A percentile compares a stretch with the other conserved stretches of the same genome.
phyloP scores from a whole-genome alignment of 768 basidiomycete species.

The Tylopilus rubrobrunneus region DNA sequence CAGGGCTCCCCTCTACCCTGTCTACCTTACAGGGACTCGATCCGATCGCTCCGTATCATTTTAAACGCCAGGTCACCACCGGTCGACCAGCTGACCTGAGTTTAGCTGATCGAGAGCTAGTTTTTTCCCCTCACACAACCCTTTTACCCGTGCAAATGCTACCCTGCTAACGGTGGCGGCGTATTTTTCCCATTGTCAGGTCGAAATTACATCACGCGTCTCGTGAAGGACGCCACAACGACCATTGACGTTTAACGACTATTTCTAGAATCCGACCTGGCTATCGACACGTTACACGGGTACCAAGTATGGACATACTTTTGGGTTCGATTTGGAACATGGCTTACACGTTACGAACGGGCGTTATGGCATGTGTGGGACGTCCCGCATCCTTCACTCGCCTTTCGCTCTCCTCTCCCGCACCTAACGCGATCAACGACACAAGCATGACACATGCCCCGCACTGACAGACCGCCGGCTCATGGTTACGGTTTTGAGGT shows the following conservation, averaged over 20 bases:
- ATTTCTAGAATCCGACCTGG: background rate
- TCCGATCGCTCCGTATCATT: conserved; percentile 15
- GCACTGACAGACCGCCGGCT: conserved; percentile 8
- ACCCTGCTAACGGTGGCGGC: conserved; percentile 10
- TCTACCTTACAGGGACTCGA: conserved; percentile 8
- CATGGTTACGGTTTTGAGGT: background rate
- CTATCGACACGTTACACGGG: conserved; percentile 1
- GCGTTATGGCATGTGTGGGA: conserved; percentile 11
- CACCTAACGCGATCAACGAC: conserved; percentile 5
- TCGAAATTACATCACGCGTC: background rate
- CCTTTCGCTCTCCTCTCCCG: background rate
- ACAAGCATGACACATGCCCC: background rate
- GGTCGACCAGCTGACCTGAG: conserved; percentile 1
- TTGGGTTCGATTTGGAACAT: background rate
- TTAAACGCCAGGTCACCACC: conserved; percentile 13
- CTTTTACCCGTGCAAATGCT: conserved; percentile 13
- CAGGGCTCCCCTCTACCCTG: background rate
- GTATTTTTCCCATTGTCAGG: conserved; percentile 12
- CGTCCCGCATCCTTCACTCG: background rate
- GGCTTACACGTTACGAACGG: conserved; percentile 6
- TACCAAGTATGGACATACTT: conserved; percentile 2
- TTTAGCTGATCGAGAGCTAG: conserved; percentile 2
- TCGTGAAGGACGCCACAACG: conserved; percentile 17
- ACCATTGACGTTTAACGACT: background rate
- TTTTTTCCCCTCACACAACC: background rate